phyloP scores from a whole-genome alignment of 1,139 yeast genomes.

The Pichia sp. region DNA sequence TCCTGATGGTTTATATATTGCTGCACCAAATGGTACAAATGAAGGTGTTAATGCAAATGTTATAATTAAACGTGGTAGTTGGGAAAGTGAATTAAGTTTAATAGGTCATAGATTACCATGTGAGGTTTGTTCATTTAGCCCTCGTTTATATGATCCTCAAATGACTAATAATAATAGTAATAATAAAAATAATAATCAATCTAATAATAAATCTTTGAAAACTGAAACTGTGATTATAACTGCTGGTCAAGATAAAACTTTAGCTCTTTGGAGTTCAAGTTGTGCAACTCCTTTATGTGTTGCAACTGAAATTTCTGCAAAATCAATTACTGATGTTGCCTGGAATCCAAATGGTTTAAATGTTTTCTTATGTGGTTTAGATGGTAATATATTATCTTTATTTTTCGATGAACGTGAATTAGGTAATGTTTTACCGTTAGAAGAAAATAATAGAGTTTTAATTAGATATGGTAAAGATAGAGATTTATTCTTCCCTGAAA shows the following conservation, averaged over 20 bases:
- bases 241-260: constrained; percentile 71
- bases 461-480: constrained; percentile 85
- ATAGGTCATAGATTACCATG: constrained; percentile 97
- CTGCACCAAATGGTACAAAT: constrained; percentile 94
- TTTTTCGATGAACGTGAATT: constrained; percentile 65
- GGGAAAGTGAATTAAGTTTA: constrained; percentile 84
- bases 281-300: constrained; percentile 57
- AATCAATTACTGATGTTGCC: constrained; percentile 65
- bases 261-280: constrained; percentile 67
- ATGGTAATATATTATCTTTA: constrained; percentile 75
- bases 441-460: constrained; percentile 61
- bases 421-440: constrained; percentile 63
- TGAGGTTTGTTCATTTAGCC: constrained; percentile 88
- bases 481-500: constrained; percentile 82
- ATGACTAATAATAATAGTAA: too few relatives aligned
- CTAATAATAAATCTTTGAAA: constrained; percentile 13
- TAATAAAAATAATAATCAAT: too few relatives aligned
- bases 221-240: constrained; percentile 55
- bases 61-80: constrained; percentile 80
- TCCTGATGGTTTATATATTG: constrained; percentile 95
- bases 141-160: constrained; percentile 47
- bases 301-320: constrained; percentile 54
- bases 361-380: constrained; percentile 71
- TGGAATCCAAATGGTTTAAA: constrained; percentile 77
- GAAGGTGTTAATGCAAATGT: constrained; percentile 94